phyloP scores from a whole-genome alignment of 108 stramenopile genomes.

The Conticribra weissflogii region DNA sequence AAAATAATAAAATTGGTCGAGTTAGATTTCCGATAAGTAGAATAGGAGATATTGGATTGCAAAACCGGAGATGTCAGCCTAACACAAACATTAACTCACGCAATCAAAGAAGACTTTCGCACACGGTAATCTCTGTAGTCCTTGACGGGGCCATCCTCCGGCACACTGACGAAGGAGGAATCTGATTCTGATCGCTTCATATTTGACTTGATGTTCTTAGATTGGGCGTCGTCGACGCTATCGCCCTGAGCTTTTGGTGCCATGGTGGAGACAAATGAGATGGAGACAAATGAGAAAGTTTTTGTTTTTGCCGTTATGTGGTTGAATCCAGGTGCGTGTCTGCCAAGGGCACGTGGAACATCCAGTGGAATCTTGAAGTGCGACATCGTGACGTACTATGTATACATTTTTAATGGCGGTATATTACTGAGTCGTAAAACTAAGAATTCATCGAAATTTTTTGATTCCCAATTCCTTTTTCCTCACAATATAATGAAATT shows the following conservation, averaged over 20 bases:
- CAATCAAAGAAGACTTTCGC: constrained; percentile 51
- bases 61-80: too few relatives aligned
- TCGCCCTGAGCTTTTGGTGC: neutral
- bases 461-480: too few relatives aligned
- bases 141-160: constrained; percentile 50
- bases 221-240: neutral
- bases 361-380: too few relatives aligned
- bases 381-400: too few relatives aligned
- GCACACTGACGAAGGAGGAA: constrained; percentile 44
- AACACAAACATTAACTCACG: constrained; percentile 30
- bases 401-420: too few relatives aligned
- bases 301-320: neutral
- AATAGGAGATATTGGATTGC: too few relatives aligned
- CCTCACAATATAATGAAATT: too few relatives aligned
- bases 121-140: constrained; percentile 50
- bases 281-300: neutral
- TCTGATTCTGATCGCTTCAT: constrained; percentile 46
- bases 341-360: too few relatives aligned
- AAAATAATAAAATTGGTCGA: neutral
- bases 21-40: too few relatives aligned
- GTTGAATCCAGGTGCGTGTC: too few relatives aligned
- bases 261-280: neutral
- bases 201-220: neutral
- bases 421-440: too few relatives aligned
- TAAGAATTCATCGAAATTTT: too few relatives aligned